Base-by-base conservation (phyloP, 106 monocot species). In the Allium fistulosum region DNA sequence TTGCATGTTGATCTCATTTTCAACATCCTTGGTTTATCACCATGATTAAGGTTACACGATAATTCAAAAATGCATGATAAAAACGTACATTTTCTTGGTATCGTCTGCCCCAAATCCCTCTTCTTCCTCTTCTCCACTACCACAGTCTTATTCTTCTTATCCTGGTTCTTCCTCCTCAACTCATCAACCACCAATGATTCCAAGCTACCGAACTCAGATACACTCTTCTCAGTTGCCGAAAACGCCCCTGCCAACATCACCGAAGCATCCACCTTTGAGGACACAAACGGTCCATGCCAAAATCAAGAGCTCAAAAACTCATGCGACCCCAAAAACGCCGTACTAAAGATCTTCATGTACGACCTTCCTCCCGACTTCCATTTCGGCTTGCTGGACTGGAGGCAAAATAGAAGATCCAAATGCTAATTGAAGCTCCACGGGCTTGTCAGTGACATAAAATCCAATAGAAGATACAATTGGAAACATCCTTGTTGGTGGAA, bases 291-390 rank as follows among this genome's bases (percentile, higher is more conserved):
- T 37, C 37, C 37, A 37, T 37, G 37, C 37, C 37, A 7, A 45
- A 45, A 10, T 46, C 12, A 14, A 62, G 67, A 61, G 22, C 4
- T 22, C 9, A 37, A 37, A 37, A 27, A 48, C 10, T 75, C 66
- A 68, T 83, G 88, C 46, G 83, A 88, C 75, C 77, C 81, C 10
- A 59, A 48, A 1, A 65, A 59, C 14, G 85, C 83, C 0, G 14
- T 57, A 6, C 59, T 93, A 73, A 85, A 77, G 59, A 85, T 93
- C 2, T 93, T 77, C 75, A 88, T 93, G 93, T 93, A 93, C 65
- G 88, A 93, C 71, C 50, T 93, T 47, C 88, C 85, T 4, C 66
- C 88, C 0, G 93, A 93, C 16, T 93, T 85, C 69, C 93, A 93
- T 68, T 93, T 93, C 53, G 83, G 83, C 0, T 68, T 93, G 7